Conservation (phyloP, 768 basidiomycete species). For the Kwoniella sp. region DNA sequence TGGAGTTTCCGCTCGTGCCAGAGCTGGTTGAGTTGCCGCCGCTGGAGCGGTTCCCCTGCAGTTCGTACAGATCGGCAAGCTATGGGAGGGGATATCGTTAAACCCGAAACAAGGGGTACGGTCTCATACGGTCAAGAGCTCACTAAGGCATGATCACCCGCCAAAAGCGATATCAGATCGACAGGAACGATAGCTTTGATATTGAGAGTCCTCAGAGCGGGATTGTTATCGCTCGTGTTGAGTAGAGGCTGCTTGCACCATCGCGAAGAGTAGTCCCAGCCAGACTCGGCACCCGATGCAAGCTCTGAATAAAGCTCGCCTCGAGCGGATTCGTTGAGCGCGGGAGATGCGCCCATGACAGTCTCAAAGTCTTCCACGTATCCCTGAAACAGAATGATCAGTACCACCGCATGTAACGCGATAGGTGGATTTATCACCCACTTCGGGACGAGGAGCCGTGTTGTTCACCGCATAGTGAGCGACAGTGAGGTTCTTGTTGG, state of each 20-base stretch:
- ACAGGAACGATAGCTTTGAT: conserved; percentile 71
- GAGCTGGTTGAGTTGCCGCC: conserved; percentile 12
- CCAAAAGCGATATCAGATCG: conserved; percentile 81
- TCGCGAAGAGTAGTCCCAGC: conserved; percentile 53
- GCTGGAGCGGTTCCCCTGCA: conserved; percentile 34
- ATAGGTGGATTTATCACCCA: conserved; percentile 10
- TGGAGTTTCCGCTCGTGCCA: conserved; percentile 25
- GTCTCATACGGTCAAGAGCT: conserved; percentile 6
- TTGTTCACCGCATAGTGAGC: conserved; percentile 71
- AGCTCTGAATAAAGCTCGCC: conserved; percentile 80
- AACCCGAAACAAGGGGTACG: too few species aligned
- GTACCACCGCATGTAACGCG: not conserved
- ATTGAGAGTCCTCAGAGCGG: conserved; percentile 71
- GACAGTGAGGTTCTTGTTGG: conserved; percentile 64
- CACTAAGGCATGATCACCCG: conserved; percentile 58
- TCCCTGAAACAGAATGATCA: conserved; percentile 32
- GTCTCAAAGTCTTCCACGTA: conserved; percentile 71
- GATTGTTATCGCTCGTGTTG: conserved; percentile 60
- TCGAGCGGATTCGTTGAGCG: conserved; percentile 66
- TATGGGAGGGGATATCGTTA: too few species aligned
- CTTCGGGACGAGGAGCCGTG: conserved; percentile 85
- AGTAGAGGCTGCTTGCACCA: conserved; percentile 60
- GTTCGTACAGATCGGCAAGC: conserved; percentile 52
- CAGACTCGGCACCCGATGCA: conserved; percentile 76
- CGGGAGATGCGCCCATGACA: conserved; percentile 64